Conservation (phyloP, 1,284 basidiomycete genomes). For the Rhodofomes roseus region DNA sequence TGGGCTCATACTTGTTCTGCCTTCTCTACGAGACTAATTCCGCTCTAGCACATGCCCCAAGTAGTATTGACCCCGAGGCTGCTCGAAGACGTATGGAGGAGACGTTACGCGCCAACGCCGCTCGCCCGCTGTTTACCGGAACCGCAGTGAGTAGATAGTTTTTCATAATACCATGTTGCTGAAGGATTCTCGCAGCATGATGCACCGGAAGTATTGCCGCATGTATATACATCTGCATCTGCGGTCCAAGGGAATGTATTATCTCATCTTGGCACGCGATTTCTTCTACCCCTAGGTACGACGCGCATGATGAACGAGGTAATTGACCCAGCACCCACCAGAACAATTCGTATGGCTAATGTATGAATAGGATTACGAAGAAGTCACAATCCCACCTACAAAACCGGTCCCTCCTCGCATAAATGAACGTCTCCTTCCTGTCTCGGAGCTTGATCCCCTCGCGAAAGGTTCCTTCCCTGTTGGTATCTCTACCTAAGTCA, state of each 20-base stretch:
- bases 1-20: not conserved
- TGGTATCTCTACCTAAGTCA: conserved; percentile 22
- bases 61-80: conserved; percentile 45
- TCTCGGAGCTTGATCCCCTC: conserved; percentile 77
- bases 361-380: conserved; percentile 58
- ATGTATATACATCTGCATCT: conserved; percentile 82
- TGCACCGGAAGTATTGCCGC: conserved; percentile 71
- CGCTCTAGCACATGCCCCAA: not conserved
- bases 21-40: not conserved
- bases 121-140: conserved; percentile 65
- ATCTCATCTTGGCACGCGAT: conserved; percentile 73
- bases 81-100: conserved; percentile 67
- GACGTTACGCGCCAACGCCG: conserved; percentile 58
- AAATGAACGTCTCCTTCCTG: conserved; percentile 71
- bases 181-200: conserved; percentile 33
- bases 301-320: conserved; percentile 67
- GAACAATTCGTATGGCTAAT: not conserved
- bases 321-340: conserved; percentile 10
- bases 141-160: conserved; percentile 43
- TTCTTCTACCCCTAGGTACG: conserved; percentile 85
- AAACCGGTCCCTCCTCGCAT: conserved; percentile 72
- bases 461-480: conserved; percentile 89
- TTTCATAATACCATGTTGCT: no score
- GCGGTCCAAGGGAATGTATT: conserved; percentile 64
- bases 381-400: conserved; percentile 89